phyloP scores from a whole-genome alignment of 1,284 basidiomycete species.

The Rugosomyces carneus region DNA sequence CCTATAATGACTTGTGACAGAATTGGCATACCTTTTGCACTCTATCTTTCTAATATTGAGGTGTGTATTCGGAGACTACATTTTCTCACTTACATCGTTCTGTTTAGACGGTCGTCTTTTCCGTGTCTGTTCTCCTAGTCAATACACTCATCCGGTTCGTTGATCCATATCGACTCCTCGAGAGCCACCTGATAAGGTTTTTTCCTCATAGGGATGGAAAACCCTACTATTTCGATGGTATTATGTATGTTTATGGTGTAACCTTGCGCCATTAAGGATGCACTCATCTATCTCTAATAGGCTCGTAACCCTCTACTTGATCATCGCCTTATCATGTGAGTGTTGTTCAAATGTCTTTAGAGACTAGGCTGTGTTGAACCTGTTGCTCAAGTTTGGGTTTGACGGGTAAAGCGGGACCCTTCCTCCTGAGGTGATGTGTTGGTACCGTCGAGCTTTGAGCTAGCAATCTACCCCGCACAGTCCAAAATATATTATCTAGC shows the following conservation, averaged over 20 bases:
- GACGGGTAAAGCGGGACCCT: background rate
- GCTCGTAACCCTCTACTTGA: constrained; percentile 53
- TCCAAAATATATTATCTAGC: too few species aligned
- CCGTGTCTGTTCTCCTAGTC: constrained; percentile 80
- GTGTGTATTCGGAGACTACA: constrained; percentile 26
- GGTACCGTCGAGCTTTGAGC: too few species aligned
- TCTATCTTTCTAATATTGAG: constrained; percentile 81
- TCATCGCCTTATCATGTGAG: constrained; percentile 54
- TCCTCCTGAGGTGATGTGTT: background rate
- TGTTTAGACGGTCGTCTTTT: constrained; percentile 71
- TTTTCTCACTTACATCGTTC: constrained; percentile 8
- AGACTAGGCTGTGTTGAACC: background rate
- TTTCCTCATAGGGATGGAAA: constrained; percentile 65
- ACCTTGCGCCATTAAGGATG: background rate
- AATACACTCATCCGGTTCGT: constrained; percentile 73
- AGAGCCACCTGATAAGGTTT: background rate
- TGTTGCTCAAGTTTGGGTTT: constrained; percentile 18
- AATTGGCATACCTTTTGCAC: constrained; percentile 70
- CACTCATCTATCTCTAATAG: constrained; percentile 15
- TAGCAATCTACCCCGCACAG: too few species aligned
- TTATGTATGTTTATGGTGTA: constrained; percentile 42
- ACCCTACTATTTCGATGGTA: constrained; percentile 84
- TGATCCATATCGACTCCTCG: constrained; percentile 1
- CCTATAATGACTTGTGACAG: constrained; percentile 27
- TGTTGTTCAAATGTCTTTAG: background rate